Base-by-base conservation (phyloP, 169 alveolate species). In the Eimeria falciformis region DNA sequence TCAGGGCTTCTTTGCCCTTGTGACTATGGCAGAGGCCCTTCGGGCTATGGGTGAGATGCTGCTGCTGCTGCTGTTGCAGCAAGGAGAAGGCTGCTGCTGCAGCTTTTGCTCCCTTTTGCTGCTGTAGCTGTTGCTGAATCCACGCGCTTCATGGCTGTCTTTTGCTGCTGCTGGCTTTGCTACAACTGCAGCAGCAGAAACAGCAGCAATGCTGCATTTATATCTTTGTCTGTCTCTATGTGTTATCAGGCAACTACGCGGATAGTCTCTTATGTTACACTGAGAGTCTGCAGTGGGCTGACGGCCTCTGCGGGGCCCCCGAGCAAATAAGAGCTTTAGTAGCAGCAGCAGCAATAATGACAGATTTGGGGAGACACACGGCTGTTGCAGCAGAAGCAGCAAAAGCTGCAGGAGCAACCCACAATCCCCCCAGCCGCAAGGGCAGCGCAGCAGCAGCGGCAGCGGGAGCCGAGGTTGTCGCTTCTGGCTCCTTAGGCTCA, bases 351-450 rank as follows among this genome's bases (percentile, higher is more conserved):
- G 86, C 86, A 1, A 46, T 77, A 23, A 77, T 77, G 86, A 23
- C 86, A 6, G 58, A 77, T 33, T 27, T 77, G 3, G 86, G 86
- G 69, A 77, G 86, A 33, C 86, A 77, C 86, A 77, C 86, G 21
- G 86, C 86, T 1, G 46, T 77, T 25, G 86, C 86, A 23, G 86
- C 86, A n/a, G 86, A 77, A 47, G 86, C 86, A n/a, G 86, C 86
- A n/a, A 68, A 77, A 47, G 86, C 86, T 25, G 86, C 86, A 23
- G 86, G 47, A 23, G 69, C 86, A 1, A 43, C 68, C 86, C 9
- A 37, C 45, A 50, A 53, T 6, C 75, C 81, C 6, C 75, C 75
- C 29, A 37, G 23, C 75, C 90, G 90, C 90, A 56, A 81, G 55
- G 90, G 90, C 1, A 37, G 77, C 53, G 77, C 90, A 33, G 90